phyloP scores from a whole-genome alignment of 176 grass and related monocot genomes.

The Dactylis glomerata region DNA sequence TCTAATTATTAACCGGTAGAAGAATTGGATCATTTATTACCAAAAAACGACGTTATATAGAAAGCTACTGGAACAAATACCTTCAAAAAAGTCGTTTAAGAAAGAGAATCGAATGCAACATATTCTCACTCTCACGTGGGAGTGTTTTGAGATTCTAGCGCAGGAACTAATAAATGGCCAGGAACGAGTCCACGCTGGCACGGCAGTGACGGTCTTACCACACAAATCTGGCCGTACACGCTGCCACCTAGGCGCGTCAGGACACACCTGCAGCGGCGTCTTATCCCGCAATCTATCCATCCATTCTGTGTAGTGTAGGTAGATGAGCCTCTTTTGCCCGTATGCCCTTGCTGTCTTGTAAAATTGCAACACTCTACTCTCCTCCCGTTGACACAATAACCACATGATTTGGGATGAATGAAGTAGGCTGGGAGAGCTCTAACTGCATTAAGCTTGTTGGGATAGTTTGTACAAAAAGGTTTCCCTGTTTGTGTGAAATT shows the following conservation, averaged over 20 bases:
- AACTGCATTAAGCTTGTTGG: too few relatives aligned
- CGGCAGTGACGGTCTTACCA: background rate
- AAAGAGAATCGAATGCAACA: background rate
- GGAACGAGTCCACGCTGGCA: background rate
- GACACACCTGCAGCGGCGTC: background rate
- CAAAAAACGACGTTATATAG: background rate
- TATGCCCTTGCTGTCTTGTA: background rate
- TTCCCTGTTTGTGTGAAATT: too few relatives aligned
- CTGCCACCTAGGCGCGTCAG: background rate
- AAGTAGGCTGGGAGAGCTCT: too few relatives aligned
- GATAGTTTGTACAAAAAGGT: too few relatives aligned
- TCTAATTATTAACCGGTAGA: too few relatives aligned
- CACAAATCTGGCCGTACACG: background rate
- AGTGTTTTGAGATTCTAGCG: background rate
- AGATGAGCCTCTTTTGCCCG: background rate
- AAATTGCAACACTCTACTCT: background rate
- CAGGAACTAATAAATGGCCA: background rate
- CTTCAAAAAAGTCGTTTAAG: background rate
- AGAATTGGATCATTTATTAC: too few relatives aligned
- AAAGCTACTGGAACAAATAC: background rate
- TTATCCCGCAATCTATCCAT: background rate
- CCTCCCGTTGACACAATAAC: background rate
- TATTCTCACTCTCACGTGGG: background rate
- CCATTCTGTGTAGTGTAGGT: background rate
- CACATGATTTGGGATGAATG: too few relatives aligned